A percentile compares a stretch with the other conserved stretches of the same genome.
phyloP scores from a whole-genome alignment of 805 yeast genomes.

The Saccharomycopsis lassenensis region DNA sequence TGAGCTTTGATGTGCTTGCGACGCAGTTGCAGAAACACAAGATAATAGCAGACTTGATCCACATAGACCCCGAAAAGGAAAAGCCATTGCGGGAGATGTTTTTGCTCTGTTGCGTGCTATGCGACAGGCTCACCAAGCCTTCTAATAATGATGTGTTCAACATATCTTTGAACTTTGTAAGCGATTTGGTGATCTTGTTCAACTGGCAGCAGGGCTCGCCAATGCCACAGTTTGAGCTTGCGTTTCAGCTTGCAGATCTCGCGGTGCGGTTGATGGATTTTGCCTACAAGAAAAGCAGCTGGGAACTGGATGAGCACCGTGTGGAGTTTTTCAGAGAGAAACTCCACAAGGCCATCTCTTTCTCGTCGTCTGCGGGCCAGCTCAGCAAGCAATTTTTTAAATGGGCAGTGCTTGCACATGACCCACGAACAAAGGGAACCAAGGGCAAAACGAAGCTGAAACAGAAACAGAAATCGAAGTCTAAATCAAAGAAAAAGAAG shows the following conservation, averaged over 20 bases:
- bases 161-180: slow-evolving; percentile 14
- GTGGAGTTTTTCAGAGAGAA: no score
- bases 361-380: no score
- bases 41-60: slow-evolving; percentile 2
- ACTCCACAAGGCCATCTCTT: no score
- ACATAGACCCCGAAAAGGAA: background rate
- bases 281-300: no score
- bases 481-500: background rate
- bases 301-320: no score
- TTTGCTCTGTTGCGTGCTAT: slow-evolving; percentile 7
- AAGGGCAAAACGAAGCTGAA: no score
- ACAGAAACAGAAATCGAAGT: background rate
- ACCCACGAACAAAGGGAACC: no score
- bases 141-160: slow-evolving; percentile 15
- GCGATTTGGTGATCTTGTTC: slow-evolving; percentile 11
- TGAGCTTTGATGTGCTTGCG: slow-evolving; percentile 14
- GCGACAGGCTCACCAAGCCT: slow-evolving; percentile 17
- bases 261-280: slow-evolving; percentile 8
- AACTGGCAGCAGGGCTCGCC: slow-evolving; percentile 6
- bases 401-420: no score
- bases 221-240: slow-evolving; percentile 5
- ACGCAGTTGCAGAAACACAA: slow-evolving; percentile 9
- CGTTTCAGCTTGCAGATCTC: slow-evolving; percentile 5
- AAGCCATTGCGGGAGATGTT: background rate
- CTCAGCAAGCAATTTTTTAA: no score